Base-by-base conservation (phyloP, 495 filamentous ascomycete species). In the Aspergillus cavernicola region DNA sequence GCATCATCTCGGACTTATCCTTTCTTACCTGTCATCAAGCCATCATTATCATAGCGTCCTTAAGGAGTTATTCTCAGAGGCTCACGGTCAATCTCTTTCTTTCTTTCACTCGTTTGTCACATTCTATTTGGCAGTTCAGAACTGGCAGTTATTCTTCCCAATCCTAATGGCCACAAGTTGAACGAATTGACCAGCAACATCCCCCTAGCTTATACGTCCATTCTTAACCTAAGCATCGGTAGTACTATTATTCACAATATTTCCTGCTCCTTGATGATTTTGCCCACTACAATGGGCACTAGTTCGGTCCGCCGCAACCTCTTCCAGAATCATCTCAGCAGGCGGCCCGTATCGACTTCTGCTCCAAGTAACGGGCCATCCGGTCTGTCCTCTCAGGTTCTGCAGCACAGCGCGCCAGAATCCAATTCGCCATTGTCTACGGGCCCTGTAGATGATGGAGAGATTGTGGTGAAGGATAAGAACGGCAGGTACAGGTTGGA, bases 401-500 rank as follows among this genome's bases (percentile, higher is more conserved):
- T 66, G 7, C 68, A 66, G 28, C 68, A 77, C 12, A 68, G 72
- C 20, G 64, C 71, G 5, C 72, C 71, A 3, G 70, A 74, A 9
- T 61, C 66, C 3, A 64, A 64, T 3, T 68, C 67, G 22, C 53
- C 66, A 16, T 61, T 72, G 23, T 63, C 65, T 31, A 48, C 63
- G 7, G 66, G 66, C 16, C 16, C 74, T 60, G 44, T 73, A 57
- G 78, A 82, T 26, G 76, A 77, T 3, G 76, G 75, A 32, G 89
- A 91, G 31, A 91, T 95, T 29, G 83, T 92, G 8, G 81, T 88
- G 12, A 77, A 85, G 56, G 84, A 93, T 65, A 75, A 84, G 64
- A 84, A 87, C 64, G 90, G 90, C 36, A 80, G 82, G 45, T 85
- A 87, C 55, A 82, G 86, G 58, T 63, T 92, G n/a, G 83, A 82